phyloP scores from a whole-genome alignment of 2,329 filamentous ascomycete genomes.

The Aureobasidium sp. region DNA sequence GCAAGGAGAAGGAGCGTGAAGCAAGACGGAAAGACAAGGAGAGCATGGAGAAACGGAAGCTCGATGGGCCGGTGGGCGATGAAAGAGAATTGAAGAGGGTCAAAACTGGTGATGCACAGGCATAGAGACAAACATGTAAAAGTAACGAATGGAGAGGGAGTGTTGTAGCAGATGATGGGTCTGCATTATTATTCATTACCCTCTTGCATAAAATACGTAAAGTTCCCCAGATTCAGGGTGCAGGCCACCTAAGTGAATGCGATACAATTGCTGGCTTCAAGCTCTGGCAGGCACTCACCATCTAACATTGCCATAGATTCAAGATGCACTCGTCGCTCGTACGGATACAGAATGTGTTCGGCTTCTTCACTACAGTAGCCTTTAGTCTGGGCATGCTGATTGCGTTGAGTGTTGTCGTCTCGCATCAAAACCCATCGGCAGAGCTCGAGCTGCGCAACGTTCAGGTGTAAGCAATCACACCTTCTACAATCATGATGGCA shows the following conservation, averaged over 20 bases:
- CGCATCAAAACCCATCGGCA: constrained; percentile 58
- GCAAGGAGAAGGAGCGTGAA: constrained; percentile 75
- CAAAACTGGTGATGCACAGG: constrained; percentile 1
- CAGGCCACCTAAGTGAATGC: neutral
- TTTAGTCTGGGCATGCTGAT: constrained; percentile 73
- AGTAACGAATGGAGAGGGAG: neutral
- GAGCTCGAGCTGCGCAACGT: constrained; percentile 62
- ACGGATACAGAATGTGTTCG: constrained; percentile 84
- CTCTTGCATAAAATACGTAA: neutral
- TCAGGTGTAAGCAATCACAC: constrained; percentile 60
- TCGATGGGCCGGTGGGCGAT: constrained; percentile 9
- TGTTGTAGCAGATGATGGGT: neutral
- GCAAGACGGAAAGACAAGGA: constrained; percentile 37
- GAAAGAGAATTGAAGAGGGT: constrained; percentile 6
- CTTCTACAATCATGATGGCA: neutral
- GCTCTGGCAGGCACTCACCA: neutral
- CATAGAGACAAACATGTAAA: neutral
- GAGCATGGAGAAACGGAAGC: constrained; percentile 42
- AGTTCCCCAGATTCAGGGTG: neutral
- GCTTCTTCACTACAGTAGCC: constrained; percentile 96
- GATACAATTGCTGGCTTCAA: neutral
- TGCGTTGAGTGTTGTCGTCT: constrained; percentile 67
- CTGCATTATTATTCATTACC: neutral
- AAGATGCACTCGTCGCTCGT: constrained; percentile 82
- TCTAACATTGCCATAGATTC: neutral